Evolutionary conservation across 1,139 yeast species (phyloP).

Genomic region (Geotrichum restrictum): DNA sequence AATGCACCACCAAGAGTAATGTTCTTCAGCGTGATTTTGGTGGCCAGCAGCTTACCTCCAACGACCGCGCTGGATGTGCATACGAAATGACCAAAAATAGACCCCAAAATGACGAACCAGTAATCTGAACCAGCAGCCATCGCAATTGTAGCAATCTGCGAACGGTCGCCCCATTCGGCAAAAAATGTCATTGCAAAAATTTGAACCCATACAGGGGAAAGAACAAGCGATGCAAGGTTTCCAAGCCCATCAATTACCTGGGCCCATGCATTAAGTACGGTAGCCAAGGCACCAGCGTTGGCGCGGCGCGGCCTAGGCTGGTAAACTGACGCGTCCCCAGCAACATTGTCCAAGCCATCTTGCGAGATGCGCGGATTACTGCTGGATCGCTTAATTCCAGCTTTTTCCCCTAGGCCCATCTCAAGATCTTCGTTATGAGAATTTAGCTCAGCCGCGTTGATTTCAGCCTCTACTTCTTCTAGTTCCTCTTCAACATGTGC

Average conservation of each 20-base stretch:
- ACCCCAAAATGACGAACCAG: conserved; percentile 86
- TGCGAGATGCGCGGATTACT: conserved; percentile 34
- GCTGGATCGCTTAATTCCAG: conserved; percentile 30
- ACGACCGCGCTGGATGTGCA: conserved; percentile 91
- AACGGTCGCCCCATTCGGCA: conserved; percentile 99
- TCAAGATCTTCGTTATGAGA: conserved; percentile 54
- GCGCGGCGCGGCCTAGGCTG: conserved; percentile 26
- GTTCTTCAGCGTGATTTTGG: conserved; percentile 83
- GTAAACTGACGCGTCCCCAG: conserved; percentile 29
- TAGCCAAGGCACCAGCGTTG: conserved; percentile 20
- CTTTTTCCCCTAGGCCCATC: conserved; percentile 30
- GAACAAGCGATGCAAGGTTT: conserved; percentile 56
- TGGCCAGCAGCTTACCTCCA: conserved; percentile 88
- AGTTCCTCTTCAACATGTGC: conserved; percentile 90
- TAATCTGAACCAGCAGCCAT: conserved; percentile 97
- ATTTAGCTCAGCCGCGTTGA: conserved; percentile 60
- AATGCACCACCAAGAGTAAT: conserved; percentile 87
- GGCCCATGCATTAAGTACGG: conserved; percentile 25
- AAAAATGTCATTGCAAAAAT: conserved; percentile 93
- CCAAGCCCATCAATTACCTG: conserved; percentile 40
- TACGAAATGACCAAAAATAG: conserved; percentile 82
- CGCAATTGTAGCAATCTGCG: conserved; percentile 96
- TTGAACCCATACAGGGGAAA: conserved; percentile 91
- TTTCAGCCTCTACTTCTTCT: conserved; percentile 95
- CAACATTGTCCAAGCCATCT: conserved; percentile 33